Base-by-base conservation (phyloP, 179 eudicot species). In the Heliamphora pulchella region DNA sequence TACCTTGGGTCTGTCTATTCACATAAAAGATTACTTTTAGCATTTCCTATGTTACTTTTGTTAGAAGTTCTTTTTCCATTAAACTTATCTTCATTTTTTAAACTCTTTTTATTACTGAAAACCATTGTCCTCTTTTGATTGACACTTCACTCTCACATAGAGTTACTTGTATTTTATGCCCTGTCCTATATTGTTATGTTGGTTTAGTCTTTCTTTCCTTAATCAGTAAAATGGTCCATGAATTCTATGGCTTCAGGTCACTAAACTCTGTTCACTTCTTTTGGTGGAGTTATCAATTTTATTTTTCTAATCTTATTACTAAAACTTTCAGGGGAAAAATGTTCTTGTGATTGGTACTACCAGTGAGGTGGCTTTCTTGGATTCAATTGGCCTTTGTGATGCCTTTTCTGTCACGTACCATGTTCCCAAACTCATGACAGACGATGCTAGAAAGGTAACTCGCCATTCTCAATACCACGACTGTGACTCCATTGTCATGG, bases 311-410 rank as follows among this genome's bases (percentile, higher is more conserved):
- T 81, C 2, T 71, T n/a, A 5, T 59, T 15, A 6, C 59, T 76
- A 14, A 78, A 59, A n/a, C 5, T 77, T 82, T 72, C 87, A 93
- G 97, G 97, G 97, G 54, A 93, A 93, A 86, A 93, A 92, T 72
- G 87, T 93, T 80, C 94, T 93, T 72, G 98, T 93, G 74, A 86
- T 95, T 70, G 98, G 98, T 73, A 93, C 98, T 15, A 95, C 98
- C 17, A 93, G 98, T 86, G 98, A 95, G 88, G 88, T 93, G 58
- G 54, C 83, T 81, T 93, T 95, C 91, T 84, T 95, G 88, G 97
- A 93, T 64, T 91, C 93, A 71, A 85, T 95, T 87, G 98, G 98
- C 74, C 81, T 93, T 84, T 91, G 92, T 57, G 97, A 92, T 74
- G 82, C 98, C 67, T 95, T 95, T 84, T 91, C 98, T 39, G 97